Percentiles rank a stretch among this genome's conserved stretches.
phyloP scores from a whole-genome alignment of 306 rosid species.

The Ceratonia siliqua region DNA sequence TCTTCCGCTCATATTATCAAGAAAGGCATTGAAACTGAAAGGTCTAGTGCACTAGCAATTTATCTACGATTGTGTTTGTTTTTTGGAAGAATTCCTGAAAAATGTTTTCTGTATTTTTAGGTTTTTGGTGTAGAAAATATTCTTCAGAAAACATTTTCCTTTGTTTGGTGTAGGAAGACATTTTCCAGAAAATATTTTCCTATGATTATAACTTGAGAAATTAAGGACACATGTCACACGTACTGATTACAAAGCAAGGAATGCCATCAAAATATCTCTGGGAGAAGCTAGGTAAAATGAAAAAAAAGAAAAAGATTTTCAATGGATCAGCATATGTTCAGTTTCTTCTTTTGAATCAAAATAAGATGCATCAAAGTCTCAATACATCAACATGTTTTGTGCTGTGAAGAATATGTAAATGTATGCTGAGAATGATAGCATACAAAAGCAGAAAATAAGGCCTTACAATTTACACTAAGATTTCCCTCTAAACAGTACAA shows the following conservation, averaged over 20 bases:
- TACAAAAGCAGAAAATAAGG: conserved; percentile 32
- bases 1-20: neutral
- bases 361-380: neutral
- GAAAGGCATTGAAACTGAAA: neutral
- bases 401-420: conserved; percentile 35
- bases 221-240: neutral
- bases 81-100: neutral
- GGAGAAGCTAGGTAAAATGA: conserved; percentile 1
- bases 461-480: conserved; percentile 48
- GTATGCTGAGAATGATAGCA: conserved; percentile 34
- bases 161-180: neutral
- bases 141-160: neutral
- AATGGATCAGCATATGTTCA: neutral
- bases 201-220: neutral
- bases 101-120: neutral
- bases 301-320: neutral
- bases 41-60: neutral
- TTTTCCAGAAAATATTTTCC: neutral
- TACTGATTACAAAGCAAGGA: neutral
- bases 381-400: conserved; percentile 29
- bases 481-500: conserved; percentile 39
- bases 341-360: neutral
- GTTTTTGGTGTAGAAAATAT: no score
- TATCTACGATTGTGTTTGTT: neutral
- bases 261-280: neutral